These are phyloP conservation scores for Vicia faba DNA, from an alignment of 306 rosid genomes.

Conservation along the genomic window DNA sequence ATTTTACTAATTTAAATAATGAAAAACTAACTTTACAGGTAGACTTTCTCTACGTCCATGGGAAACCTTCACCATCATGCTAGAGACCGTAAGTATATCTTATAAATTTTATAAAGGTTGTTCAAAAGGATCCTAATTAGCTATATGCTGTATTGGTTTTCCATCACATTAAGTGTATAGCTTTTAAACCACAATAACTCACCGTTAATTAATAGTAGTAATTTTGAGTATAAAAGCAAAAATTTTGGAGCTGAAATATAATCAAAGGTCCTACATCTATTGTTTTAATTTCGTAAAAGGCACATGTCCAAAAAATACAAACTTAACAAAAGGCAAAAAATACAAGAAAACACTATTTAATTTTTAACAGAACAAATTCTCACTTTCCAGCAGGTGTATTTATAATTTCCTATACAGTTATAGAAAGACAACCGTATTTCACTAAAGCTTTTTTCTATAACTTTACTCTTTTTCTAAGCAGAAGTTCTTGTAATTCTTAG, in stretches of 20 bases:
- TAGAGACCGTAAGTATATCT: too few relatives aligned
- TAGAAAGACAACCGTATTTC: slow-evolving; percentile 31
- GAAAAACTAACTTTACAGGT: too few relatives aligned
- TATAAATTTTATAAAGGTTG: too few relatives aligned
- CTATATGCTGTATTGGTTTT: background rate
- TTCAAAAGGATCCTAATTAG: background rate
- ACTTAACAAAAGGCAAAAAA: background rate
- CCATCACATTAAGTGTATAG: slow-evolving; percentile 19
- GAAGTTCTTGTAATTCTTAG: background rate
- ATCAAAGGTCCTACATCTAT: background rate
- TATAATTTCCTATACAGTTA: background rate
- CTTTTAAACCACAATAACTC: background rate
- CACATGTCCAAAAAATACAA: background rate
- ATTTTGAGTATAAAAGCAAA: background rate
- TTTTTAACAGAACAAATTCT: slow-evolving; percentile 21
- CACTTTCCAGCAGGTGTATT: slow-evolving; percentile 15
- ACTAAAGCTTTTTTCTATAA: slow-evolving; percentile 27
- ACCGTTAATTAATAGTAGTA: background rate
- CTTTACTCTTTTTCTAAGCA: slow-evolving; percentile 34
- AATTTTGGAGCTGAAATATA: slow-evolving; percentile 2
- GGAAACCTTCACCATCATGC: too few relatives aligned
- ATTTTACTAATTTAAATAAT: too few relatives aligned
- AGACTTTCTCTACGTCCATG: too few relatives aligned
- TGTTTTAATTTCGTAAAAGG: slow-evolving; percentile 21
- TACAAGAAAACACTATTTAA: background rate